Base-by-base conservation (phyloP, 78 protist species). In the Isochrysis galbana region DNA sequence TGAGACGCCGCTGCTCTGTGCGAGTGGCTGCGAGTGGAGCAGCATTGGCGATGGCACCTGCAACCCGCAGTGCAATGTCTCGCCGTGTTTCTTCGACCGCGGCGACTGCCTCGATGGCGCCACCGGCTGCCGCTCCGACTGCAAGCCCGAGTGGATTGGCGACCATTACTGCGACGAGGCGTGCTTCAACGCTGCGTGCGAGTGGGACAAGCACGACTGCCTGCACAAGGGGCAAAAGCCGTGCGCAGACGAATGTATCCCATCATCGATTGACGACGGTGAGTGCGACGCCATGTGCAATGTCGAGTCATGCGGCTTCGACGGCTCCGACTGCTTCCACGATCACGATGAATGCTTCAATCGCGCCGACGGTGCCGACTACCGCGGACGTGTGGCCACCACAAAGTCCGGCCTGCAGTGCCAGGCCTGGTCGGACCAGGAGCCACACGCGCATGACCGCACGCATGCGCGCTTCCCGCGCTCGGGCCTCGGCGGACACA, bases 401-500 rank as follows among this genome's bases (percentile, higher is more conserved):
- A 89, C 91, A 7, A 5, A 7, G n/a, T 4, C 32, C 54, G 91
- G 91, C 47, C 1, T 0, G 39, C 32, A 2, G 19, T 89, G 91
- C 84, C 91, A 89, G 55, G 14, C 21, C 23, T 89, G 91, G 91
- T 2, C 4, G 61, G 38, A 26, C 32, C 78, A 89, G 55, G 2
- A 22, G 22, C 91, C 91, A 7, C 46, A 89, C 46, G 47, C 4
- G 55, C 91, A 89, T 39, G 26, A 25, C 36, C 36, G 42, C 34
- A 55, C 78, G 29, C 51, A 89, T 26, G 54, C 61, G 42, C 22
- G 22, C 38, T 78, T 41, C 48, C 87, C 90, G 34, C 10, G 2
- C 54, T 38, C 32, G 54, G 91, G 91, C 21, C 39, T 89, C 34
- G 91, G 91, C 69, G 83, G 41, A 46, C 78, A 89, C 91, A 89